phyloP scores from a whole-genome alignment of 75 land plant species.

The Larix kaempferi region DNA sequence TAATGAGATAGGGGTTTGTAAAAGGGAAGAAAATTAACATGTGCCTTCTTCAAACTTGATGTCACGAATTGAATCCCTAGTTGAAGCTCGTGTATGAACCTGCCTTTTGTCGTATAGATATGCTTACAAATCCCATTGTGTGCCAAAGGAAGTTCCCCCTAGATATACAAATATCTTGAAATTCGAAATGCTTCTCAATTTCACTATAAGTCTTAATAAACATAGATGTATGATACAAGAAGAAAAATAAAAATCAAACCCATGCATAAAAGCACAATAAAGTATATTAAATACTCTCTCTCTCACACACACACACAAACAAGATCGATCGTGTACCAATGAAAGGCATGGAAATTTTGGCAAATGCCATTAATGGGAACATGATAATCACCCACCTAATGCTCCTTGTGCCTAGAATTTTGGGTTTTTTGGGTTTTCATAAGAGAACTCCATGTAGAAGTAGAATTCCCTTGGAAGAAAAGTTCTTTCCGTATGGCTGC shows the following conservation, averaged over 20 bases:
- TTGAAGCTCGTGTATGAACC: slow-evolving; percentile 50
- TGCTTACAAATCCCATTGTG: slow-evolving; percentile 89
- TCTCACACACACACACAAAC: too few species aligned
- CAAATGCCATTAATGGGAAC: slow-evolving; percentile 54
- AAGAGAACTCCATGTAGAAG: too few species aligned
- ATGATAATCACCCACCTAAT: too few species aligned
- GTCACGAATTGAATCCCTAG: slow-evolving; percentile 32
- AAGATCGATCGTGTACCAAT: slow-evolving; percentile 27
- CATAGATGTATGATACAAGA: not conserved
- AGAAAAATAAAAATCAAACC: not conserved
- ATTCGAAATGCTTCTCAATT: slow-evolving; percentile 86
- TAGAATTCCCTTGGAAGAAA: too few species aligned
- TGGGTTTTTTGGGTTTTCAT: too few species aligned
- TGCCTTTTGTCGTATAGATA: slow-evolving; percentile 78
- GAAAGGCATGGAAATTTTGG: slow-evolving; percentile 47
- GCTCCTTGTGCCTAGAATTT: too few species aligned
- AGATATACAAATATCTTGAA: slow-evolving; percentile 76
- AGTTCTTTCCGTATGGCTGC: too few species aligned
- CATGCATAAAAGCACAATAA: not conserved
- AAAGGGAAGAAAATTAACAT: slow-evolving; percentile 55
- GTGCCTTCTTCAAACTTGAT: slow-evolving; percentile 25
- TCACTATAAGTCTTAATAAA: slow-evolving; percentile 88
- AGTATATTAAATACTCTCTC: too few species aligned
- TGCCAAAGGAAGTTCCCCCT: slow-evolving; percentile 80
- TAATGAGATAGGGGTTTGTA: slow-evolving; percentile 33